phyloP scores from a whole-genome alignment of 1,284 basidiomycete species.

The Leccinum angustisporum region DNA sequence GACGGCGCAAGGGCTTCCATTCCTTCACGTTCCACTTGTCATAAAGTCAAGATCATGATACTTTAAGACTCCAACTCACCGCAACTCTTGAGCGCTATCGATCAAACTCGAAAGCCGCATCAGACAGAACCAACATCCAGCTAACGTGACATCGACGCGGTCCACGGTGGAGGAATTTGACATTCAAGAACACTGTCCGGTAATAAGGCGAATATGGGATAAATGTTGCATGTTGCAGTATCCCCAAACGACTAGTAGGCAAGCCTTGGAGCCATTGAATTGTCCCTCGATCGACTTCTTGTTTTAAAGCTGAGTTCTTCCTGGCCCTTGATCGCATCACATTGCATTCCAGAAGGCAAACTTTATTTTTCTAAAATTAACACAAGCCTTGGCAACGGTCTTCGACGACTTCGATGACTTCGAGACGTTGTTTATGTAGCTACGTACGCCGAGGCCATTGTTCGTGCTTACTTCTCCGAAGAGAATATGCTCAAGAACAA shows the following conservation, averaged over 20 bases:
- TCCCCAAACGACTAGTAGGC: neutral
- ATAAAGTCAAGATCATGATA: no score
- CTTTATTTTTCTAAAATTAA: neutral
- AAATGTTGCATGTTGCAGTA: neutral
- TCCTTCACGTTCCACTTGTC: no score
- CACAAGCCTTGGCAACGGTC: neutral
- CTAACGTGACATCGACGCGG: neutral
- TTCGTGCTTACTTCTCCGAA: neutral
- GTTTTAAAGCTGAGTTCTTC: neutral
- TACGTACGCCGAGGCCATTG: neutral
- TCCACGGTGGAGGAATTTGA: neutral
- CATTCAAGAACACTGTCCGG: neutral
- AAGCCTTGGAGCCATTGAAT: neutral
- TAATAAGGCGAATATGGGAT: neutral
- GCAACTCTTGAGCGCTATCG: neutral
- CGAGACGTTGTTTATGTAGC: neutral
- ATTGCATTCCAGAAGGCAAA: neutral
- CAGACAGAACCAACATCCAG: neutral
- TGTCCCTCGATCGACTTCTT: neutral
- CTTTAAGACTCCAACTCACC: neutral
- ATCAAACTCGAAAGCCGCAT: neutral
- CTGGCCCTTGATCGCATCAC: neutral
- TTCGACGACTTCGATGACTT: neutral
- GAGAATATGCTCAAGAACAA: neutral
- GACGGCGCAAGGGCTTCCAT: neutral